Evolutionary conservation across 257 asterid genomes (phyloP).

Genomic region (Misopates orontium): DNA sequence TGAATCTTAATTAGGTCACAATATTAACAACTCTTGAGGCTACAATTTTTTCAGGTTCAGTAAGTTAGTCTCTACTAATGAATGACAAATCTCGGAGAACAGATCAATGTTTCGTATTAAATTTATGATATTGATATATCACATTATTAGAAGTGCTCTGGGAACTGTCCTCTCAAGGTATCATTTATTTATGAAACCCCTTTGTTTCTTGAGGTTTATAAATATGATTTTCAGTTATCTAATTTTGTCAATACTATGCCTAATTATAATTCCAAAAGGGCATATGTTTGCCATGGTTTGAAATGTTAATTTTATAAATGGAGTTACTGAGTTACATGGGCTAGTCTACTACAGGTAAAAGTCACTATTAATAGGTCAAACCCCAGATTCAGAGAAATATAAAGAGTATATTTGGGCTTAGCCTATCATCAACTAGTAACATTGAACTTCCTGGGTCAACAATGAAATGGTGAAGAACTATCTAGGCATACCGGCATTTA

Average conservation of each 20-base stretch:
- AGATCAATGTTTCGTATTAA: neutral
- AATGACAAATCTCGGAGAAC: neutral
- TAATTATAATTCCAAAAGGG: neutral
- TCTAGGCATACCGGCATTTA: conserved; percentile 11
- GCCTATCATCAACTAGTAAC: neutral
- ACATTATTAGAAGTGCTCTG: neutral
- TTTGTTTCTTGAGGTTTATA: neutral
- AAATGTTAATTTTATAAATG: neutral
- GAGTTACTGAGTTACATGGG: neutral
- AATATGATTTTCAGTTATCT: neutral
- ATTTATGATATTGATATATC: neutral
- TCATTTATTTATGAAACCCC: neutral
- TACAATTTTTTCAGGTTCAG: neutral
- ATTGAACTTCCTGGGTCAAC: neutral
- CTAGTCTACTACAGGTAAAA: conserved; percentile 1
- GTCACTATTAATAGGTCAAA: neutral
- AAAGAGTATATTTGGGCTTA: neutral
- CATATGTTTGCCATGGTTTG: neutral
- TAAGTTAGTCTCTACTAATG: neutral
- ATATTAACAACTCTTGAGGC: neutral
- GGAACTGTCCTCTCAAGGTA: neutral
- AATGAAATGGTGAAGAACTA: neutral
- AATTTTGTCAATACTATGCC: neutral
- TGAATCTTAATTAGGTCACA: neutral
- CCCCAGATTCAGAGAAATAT: neutral